Base-by-base conservation (phyloP, 2,329 filamentous ascomycete genomes). In the Fusarium lateritium region DNA sequence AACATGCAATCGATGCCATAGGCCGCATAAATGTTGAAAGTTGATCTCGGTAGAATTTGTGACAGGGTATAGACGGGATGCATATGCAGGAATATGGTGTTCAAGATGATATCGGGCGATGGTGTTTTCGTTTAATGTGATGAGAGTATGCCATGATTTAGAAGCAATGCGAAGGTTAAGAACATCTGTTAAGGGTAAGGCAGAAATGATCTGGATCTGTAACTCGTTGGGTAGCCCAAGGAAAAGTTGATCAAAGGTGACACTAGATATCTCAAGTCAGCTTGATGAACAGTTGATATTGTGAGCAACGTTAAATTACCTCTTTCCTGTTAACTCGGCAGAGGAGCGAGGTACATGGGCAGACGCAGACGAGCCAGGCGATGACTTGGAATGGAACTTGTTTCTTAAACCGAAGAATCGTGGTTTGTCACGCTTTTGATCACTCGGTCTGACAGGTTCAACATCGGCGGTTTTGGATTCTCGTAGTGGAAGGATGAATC, bases 1-100 rank as follows among this genome's bases (percentile, higher is more conserved):
- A 26, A 91, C 88, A 71, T 91, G 88, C 3, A 91, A 77, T 19
- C 89, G 85, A 75, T 91, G 88, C 89, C 89, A 91, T 70, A 91
- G 79, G 21, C 88, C 85, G 71, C 88, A 91, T 0, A 91, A 77
- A 65, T 90, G 86, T 70, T 89, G 87, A 34, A 91, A 83, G 62
- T 83, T 89, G 53, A 88, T 79, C 19, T 83, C 77, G 19, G 79
- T 73, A 6, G 81, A 76, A 39, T 85, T 81, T n/a, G 82, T 81
- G 3, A 83, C 69, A 3, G 88, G 88, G 65, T 90, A 91, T 15
- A 91, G 80, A 34, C 86, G 83, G 44, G 85, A 82, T 24, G 88
- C 86, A 70, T 91, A 91, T 31, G 82, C 82, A 10, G 89, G 89
- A 6, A 91, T 83, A 64, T 87, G 85, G 62, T 88, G 81, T 49